phyloP scores from a whole-genome alignment of 441 rosid genomes.

The Jatropha multifida region DNA sequence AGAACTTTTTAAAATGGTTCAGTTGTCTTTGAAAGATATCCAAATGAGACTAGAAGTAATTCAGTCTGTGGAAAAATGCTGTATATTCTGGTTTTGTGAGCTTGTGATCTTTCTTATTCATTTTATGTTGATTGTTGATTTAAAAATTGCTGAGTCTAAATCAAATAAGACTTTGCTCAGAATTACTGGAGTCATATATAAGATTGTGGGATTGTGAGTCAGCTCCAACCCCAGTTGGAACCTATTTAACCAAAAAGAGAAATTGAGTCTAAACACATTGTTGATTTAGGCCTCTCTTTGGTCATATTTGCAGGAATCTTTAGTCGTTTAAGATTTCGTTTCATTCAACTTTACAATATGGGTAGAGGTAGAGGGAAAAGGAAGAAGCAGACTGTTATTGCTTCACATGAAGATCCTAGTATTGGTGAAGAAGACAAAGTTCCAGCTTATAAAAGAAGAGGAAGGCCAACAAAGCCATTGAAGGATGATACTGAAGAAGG shows the following conservation, averaged over 20 bases:
- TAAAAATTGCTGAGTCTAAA: neutral
- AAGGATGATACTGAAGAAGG: conserved; percentile 45
- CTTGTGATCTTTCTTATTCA: neutral
- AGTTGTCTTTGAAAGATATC: neutral
- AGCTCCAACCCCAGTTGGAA: too few species aligned
- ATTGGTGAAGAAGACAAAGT: conserved; percentile 62
- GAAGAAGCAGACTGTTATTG: conserved; percentile 50
- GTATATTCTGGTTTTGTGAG: neutral
- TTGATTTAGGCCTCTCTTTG: conserved; percentile 1
- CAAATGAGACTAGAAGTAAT: neutral
- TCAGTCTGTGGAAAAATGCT: neutral
- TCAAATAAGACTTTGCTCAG: too few species aligned
- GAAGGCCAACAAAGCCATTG: conserved; percentile 60
- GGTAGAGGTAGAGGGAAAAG: conserved; percentile 75
- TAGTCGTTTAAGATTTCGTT: conserved; percentile 5
- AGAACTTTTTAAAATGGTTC: neutral
- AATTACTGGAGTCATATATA: too few species aligned
- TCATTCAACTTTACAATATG: conserved; percentile 33
- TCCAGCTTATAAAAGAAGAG: conserved; percentile 53
- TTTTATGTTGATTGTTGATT: neutral
- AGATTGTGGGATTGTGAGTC: too few species aligned
- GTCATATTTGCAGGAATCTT: neutral
- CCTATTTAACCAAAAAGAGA: too few species aligned
- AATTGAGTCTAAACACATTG: neutral
- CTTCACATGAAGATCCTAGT: conserved; percentile 44